These are phyloP conservation scores for Paramecium octaurelia DNA, from an alignment of 73 alveolate species.

Conservation along the genomic window DNA sequence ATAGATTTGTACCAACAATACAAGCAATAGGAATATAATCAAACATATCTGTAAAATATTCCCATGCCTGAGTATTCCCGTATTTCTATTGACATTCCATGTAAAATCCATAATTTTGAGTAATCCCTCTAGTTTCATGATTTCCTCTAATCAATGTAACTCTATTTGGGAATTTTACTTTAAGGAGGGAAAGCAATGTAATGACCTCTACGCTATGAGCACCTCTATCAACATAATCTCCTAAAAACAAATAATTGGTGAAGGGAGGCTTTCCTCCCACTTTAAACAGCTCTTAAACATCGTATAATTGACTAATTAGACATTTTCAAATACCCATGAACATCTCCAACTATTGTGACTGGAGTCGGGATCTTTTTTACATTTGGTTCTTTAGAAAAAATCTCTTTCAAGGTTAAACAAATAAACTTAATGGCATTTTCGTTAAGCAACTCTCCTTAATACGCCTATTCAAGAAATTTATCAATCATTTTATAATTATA, in stretches of 20 bases:
- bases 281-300: constrained; percentile 85
- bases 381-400: constrained; percentile 76
- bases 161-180: constrained; percentile 88
- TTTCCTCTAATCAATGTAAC: constrained; percentile 88
- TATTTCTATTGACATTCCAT: constrained; percentile 97
- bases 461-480: constrained; percentile 73
- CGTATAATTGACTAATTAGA: constrained; percentile 69
- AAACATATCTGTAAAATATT: constrained; percentile 93
- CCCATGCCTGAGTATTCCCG: constrained; percentile 94
- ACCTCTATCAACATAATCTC: constrained; percentile 94
- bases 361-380: constrained; percentile 80
- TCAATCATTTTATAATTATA: constrained; percentile 64
- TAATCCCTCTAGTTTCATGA: constrained; percentile 87
- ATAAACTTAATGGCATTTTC: constrained; percentile 75
- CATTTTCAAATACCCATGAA: constrained; percentile 77
- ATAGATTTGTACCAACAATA: constrained; percentile 86
- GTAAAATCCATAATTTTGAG: constrained; percentile 98
- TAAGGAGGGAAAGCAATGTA: constrained; percentile 73
- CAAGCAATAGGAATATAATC: constrained; percentile 98
- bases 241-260: constrained; percentile 84
- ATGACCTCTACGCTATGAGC: constrained; percentile 81
- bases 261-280: constrained; percentile 94
- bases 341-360: constrained; percentile 92
- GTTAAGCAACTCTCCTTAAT: constrained; percentile 74
- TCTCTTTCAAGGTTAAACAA: constrained; percentile 73